These are phyloP conservation scores for Klebsormidium nitens DNA, from an alignment of 139 green algal species.

Conservation along the genomic window DNA sequence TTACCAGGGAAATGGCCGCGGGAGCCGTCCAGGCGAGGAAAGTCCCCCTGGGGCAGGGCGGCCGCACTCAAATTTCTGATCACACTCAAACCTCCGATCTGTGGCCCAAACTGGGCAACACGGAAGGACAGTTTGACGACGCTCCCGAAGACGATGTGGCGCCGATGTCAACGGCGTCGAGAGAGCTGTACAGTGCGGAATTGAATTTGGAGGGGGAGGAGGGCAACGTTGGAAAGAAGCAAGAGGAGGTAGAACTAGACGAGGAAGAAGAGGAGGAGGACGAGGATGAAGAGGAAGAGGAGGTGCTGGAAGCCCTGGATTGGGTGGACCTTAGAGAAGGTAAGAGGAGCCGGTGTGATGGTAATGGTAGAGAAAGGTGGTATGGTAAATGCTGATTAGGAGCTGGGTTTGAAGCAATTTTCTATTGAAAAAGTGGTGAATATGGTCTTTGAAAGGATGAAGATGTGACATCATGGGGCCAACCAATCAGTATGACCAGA, in stretches of 20 bases:
- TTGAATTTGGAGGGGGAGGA: too few relatives aligned
- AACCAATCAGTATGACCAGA: not conserved
- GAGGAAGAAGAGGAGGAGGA: constrained; percentile 32
- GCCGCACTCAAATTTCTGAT: too few relatives aligned
- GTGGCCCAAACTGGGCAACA: too few relatives aligned
- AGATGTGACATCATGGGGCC: not conserved
- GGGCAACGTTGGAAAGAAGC: not conserved
- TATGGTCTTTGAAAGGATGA: not conserved
- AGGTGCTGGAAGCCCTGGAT: constrained; percentile 32
- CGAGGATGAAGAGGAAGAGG: constrained; percentile 35
- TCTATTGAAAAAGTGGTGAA: not conserved
- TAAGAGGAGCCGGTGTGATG: constrained; percentile 10
- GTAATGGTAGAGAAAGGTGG: not conserved
- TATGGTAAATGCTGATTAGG: not conserved
- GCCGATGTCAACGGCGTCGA: too few relatives aligned
- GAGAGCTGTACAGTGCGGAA: too few relatives aligned
- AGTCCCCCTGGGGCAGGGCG: too few relatives aligned
- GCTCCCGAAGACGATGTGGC: too few relatives aligned
- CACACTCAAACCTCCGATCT: too few relatives aligned
- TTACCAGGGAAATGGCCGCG: too few relatives aligned
- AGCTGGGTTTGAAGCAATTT: not conserved
- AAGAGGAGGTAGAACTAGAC: constrained; percentile 5
- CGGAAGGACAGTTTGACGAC: too few relatives aligned
- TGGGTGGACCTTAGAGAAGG: constrained; percentile 39
- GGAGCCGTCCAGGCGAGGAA: too few relatives aligned